These are phyloP conservation scores for Cardamine chenopodiifolia DNA, from an alignment of 345 rosid species.

Conservation along the genomic window DNA sequence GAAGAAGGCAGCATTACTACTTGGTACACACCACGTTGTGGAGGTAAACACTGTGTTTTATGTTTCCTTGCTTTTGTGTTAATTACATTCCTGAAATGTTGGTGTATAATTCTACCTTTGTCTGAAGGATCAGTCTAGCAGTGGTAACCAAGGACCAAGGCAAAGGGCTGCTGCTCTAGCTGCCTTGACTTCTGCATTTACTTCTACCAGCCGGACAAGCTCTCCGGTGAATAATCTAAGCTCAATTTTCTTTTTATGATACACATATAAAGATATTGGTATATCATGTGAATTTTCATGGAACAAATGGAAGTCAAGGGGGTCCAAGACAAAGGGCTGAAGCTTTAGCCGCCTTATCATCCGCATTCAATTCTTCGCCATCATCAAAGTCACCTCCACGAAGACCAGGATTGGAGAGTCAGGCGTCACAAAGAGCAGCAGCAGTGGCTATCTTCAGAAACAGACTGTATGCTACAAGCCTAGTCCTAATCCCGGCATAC, in stretches of 20 bases:
- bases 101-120: neutral
- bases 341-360: constrained; percentile 82
- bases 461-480: neutral
- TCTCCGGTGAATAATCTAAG: constrained; percentile 50
- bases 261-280: constrained; percentile 1
- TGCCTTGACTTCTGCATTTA: constrained; percentile 88
- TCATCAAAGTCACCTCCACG: constrained; percentile 50
- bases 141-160: constrained; percentile 81
- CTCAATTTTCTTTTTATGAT: constrained; percentile 1
- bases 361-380: constrained; percentile 72
- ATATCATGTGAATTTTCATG: neutral
- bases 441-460: constrained; percentile 61
- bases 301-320: constrained; percentile 63
- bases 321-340: constrained; percentile 81
- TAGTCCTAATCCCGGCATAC: neutral
- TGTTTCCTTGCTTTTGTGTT: constrained; percentile 10
- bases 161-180: constrained; percentile 98
- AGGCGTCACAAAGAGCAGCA: constrained; percentile 91
- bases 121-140: constrained; percentile 46
- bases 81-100: neutral
- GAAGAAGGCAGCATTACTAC: constrained; percentile 83
- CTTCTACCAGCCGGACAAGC: constrained; percentile 61
- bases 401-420: constrained; percentile 50
- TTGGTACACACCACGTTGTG: constrained; percentile 70
- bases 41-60: constrained; percentile 55